phyloP scores from a whole-genome alignment of 2,329 filamentous ascomycete genomes.

The Botryosphaeria dothidea region DNA sequence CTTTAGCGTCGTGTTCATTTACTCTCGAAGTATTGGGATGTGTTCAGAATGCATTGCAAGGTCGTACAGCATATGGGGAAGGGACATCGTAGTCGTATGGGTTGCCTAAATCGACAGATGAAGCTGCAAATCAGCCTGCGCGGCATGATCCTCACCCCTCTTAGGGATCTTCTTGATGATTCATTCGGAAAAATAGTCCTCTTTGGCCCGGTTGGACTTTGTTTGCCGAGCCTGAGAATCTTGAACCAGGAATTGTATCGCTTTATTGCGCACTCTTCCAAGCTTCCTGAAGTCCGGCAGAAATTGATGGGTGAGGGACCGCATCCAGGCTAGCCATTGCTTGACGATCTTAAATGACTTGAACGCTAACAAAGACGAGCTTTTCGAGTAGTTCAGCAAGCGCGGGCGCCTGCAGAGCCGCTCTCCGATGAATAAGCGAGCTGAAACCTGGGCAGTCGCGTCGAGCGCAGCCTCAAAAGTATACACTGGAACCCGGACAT shows the following conservation, averaged over 20 bases:
- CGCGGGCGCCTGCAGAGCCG: conserved; percentile 37
- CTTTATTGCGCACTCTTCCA: neutral
- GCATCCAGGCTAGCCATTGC: conserved; percentile 35
- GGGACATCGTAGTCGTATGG: too few species aligned
- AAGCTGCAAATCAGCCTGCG: too few species aligned
- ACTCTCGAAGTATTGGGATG: too few species aligned
- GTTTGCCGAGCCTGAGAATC: too few species aligned
- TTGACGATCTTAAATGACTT: conserved; percentile 34
- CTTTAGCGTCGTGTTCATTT: too few species aligned
- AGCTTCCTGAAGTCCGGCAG: conserved; percentile 36
- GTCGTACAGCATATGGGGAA: too few species aligned
- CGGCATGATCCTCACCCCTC: too few species aligned
- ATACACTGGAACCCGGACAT: conserved; percentile 17
- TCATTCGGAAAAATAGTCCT: neutral
- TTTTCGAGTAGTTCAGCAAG: conserved; percentile 38
- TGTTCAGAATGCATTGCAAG: too few species aligned
- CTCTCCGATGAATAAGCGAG: conserved; percentile 43
- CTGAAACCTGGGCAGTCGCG: conserved; percentile 38
- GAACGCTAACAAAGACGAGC: conserved; percentile 39
- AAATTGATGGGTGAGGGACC: conserved; percentile 36
- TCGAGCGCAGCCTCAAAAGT: neutral
- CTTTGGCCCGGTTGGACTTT: too few species aligned
- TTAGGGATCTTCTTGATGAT: neutral
- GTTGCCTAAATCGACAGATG: too few species aligned
- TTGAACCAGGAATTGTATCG: neutral